phyloP scores from a whole-genome alignment of 2,329 filamentous ascomycete species.

The Xylaria sp. region DNA sequence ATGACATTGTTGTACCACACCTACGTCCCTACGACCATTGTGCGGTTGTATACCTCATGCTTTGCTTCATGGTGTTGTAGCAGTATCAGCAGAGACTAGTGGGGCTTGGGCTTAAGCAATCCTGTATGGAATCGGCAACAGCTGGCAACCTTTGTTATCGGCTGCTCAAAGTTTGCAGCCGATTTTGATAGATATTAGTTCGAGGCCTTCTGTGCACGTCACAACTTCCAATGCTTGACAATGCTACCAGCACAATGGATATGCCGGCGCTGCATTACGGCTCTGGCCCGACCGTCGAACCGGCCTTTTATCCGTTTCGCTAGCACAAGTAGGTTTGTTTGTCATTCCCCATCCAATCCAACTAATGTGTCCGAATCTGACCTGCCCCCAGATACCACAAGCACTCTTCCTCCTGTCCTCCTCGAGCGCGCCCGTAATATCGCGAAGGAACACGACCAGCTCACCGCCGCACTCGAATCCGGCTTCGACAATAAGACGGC shows the following conservation, averaged over 20 bases:
- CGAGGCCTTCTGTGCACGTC: background rate
- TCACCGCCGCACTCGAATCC: conserved; percentile 61
- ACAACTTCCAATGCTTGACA: conserved; percentile 33
- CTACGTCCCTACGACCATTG: no score
- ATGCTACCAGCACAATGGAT: conserved; percentile 60
- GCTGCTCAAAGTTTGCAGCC: conserved; percentile 25
- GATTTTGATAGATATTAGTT: background rate
- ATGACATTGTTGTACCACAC: background rate
- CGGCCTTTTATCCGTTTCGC: conserved; percentile 53
- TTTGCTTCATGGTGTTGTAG: no score
- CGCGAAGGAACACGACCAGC: conserved; percentile 64
- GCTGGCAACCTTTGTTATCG: conserved; percentile 29
- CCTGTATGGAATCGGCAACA: conserved; percentile 24
- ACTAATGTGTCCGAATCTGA: conserved; percentile 28
- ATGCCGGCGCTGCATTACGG: conserved; percentile 60
- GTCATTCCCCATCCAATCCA: conserved; percentile 31
- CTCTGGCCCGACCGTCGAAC: conserved; percentile 46
- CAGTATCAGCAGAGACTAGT: no score
- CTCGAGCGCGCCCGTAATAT: conserved; percentile 69
- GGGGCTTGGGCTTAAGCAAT: no score
- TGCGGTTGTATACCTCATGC: no score
- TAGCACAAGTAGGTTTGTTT: conserved; percentile 55
- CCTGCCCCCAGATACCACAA: conserved; percentile 42
- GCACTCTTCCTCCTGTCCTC: conserved; percentile 62
- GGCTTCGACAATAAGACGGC: conserved; percentile 67